phyloP scores from a whole-genome alignment of 495 filamentous ascomycete species.

The Penicillium goetzii region DNA sequence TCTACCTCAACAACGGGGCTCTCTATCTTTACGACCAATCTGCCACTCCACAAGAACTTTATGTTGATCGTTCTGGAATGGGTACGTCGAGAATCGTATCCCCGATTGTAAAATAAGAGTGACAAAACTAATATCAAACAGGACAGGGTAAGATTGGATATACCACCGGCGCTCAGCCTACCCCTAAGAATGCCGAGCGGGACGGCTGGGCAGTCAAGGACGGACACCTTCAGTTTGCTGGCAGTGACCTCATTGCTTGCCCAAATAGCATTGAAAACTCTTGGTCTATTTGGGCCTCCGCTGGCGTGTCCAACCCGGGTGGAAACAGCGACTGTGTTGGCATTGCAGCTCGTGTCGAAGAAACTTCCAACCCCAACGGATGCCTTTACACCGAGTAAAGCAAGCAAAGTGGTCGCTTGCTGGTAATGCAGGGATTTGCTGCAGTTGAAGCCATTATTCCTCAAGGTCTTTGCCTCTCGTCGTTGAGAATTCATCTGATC shows the following conservation, averaged over 20 bases:
- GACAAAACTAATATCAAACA: slow-evolving; percentile 17
- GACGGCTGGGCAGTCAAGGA: slow-evolving; percentile 48
- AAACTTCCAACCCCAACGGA: slow-evolving; percentile 40
- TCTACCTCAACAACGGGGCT: slow-evolving; percentile 51
- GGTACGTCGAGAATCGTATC: slow-evolving; percentile 23
- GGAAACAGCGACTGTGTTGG: slow-evolving; percentile 50
- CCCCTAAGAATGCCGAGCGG: slow-evolving; percentile 46
- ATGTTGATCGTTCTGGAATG: slow-evolving; percentile 59
- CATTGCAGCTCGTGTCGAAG: slow-evolving; percentile 41
- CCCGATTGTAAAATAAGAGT: neutral
- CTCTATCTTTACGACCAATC: slow-evolving; percentile 50
- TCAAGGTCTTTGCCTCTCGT: too few species aligned
- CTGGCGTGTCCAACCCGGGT: slow-evolving; percentile 47
- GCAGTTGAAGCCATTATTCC: too few species aligned
- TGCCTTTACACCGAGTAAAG: slow-evolving; percentile 62
- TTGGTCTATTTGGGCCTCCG: slow-evolving; percentile 53
- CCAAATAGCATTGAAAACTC: slow-evolving; percentile 51
- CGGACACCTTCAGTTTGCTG: slow-evolving; percentile 49
- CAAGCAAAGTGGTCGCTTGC: neutral
- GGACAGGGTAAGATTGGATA: slow-evolving; percentile 57
- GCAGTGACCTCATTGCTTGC: slow-evolving; percentile 51
- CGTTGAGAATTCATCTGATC: too few species aligned
- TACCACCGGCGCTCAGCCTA: slow-evolving; percentile 43
- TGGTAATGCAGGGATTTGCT: neutral
- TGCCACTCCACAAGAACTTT: slow-evolving; percentile 50